These are phyloP conservation scores for Nakaseomyces uthaithaninus DNA, from an alignment of 1,139 yeast genomes.

Conservation along the genomic window DNA sequence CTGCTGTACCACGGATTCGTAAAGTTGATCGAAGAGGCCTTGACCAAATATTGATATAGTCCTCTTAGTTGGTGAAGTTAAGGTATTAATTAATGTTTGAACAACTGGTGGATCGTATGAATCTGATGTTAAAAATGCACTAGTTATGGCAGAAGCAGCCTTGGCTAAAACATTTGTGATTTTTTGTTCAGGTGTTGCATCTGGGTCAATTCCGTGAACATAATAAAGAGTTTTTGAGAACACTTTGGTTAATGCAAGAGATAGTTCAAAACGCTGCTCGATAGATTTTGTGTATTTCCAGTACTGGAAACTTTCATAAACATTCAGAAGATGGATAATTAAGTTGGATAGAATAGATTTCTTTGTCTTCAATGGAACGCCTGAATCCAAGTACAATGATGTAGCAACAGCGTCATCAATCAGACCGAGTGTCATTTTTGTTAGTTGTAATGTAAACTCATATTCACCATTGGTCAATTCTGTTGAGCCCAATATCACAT, in stretches of 20 bases:
- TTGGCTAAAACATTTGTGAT: slow-evolving; percentile 44
- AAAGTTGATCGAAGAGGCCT: slow-evolving; percentile 17
- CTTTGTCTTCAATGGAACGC: slow-evolving; percentile 41
- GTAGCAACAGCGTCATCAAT: slow-evolving; percentile 44
- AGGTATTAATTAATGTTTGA: slow-evolving; percentile 37
- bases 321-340: slow-evolving; percentile 48
- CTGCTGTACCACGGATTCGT: slow-evolving; percentile 28
- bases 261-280: slow-evolving; percentile 55
- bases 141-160: slow-evolving; percentile 44
- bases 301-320: slow-evolving; percentile 65
- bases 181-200: slow-evolving; percentile 35
- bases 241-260: slow-evolving; percentile 47
- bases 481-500: slow-evolving; percentile 58
- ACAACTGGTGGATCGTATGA: slow-evolving; percentile 48
- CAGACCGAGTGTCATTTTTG: slow-evolving; percentile 48
- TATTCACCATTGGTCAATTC: slow-evolving; percentile 67
- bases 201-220: slow-evolving; percentile 51
- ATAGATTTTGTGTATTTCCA: slow-evolving; percentile 54
- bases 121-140: slow-evolving; percentile 49
- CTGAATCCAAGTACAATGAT: slow-evolving; percentile 28
- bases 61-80: slow-evolving; percentile 34
- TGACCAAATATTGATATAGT: slow-evolving; percentile 18
- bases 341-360: slow-evolving; percentile 50
- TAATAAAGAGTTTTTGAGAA: slow-evolving; percentile 49
- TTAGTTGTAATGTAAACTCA: slow-evolving; percentile 51